Percentiles rank a stretch among this genome's conserved stretches.
Conservation (phyloP, 176 grass and related monocot species). For the Zoysia japonica region DNA sequence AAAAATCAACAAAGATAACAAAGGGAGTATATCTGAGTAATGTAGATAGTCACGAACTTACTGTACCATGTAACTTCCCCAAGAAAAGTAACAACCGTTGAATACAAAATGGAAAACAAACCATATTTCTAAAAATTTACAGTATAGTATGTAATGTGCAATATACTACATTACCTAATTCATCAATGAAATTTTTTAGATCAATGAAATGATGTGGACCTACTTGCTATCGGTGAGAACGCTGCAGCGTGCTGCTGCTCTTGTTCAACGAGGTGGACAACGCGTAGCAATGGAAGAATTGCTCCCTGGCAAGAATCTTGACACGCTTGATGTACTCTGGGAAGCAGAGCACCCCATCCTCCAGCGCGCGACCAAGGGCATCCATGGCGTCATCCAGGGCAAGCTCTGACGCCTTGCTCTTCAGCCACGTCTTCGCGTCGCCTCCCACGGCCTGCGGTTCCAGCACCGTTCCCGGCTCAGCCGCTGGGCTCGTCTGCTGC, state of each 20-base stretch:
- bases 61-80: too few relatives aligned
- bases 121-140: too few relatives aligned
- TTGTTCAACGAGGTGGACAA: background rate
- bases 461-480: background rate
- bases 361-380: conserved; percentile 20
- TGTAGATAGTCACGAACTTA: too few relatives aligned
- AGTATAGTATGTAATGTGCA: too few relatives aligned
- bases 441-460: background rate
- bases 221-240: background rate
- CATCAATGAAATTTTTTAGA: too few relatives aligned
- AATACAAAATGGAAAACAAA: too few relatives aligned
- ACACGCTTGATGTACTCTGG: conserved; percentile 22
- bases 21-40: too few relatives aligned
- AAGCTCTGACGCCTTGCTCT: background rate
- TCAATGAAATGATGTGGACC: too few relatives aligned
- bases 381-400: background rate
- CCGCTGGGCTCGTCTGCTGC: background rate
- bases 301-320: background rate
- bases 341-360: background rate
- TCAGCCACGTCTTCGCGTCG: background rate
- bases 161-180: too few relatives aligned
- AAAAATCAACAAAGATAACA: too few relatives aligned
- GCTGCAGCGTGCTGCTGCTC: background rate
- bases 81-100: too few relatives aligned
- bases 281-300: background rate